Evolutionary conservation across 2,329 filamentous ascomycete species (phyloP).

Genomic region (Epichloe elymi): DNA sequence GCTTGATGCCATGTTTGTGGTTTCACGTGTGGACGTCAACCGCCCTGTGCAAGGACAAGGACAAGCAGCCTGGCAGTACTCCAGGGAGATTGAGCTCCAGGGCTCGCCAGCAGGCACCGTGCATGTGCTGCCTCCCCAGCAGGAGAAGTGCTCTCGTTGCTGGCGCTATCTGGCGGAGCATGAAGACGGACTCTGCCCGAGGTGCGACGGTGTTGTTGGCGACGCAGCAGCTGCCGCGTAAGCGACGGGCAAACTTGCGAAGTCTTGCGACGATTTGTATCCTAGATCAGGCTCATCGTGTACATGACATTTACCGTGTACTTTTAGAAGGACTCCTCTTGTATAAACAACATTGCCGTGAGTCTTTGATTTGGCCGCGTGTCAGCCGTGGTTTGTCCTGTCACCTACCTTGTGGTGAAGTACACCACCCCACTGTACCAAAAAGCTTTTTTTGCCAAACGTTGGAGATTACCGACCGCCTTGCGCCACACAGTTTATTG

Average conservation of each 20-base stretch:
- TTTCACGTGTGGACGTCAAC: constrained; percentile 47
- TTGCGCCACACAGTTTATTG: too few relatives aligned
- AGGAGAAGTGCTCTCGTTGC: constrained; percentile 71
- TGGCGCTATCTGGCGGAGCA: constrained; percentile 72
- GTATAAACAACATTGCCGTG: too few relatives aligned
- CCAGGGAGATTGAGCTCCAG: constrained; percentile 28
- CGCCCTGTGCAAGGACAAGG: constrained; percentile 14
- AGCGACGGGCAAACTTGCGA: background rate
- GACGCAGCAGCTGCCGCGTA: constrained; percentile 6
- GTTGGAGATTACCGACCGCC: too few relatives aligned
- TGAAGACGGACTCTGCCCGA: constrained; percentile 52
- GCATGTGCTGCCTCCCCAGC: constrained; percentile 33
- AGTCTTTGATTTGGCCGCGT: too few relatives aligned
- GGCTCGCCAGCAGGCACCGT: constrained; percentile 23
- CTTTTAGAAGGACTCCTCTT: too few relatives aligned
- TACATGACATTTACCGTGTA: too few relatives aligned
- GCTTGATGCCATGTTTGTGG: constrained; percentile 53
- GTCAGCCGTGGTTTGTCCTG: too few relatives aligned
- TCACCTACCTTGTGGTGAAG: too few relatives aligned
- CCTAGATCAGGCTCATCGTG: background rate
- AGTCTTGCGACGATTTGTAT: background rate
- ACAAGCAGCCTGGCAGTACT: constrained; percentile 26
- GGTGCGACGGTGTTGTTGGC: constrained; percentile 56
- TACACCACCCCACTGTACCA: too few relatives aligned
- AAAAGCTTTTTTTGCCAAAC: too few relatives aligned